Conservation (phyloP, 257 asterid genomes). For the Petrea volubilis region DNA sequence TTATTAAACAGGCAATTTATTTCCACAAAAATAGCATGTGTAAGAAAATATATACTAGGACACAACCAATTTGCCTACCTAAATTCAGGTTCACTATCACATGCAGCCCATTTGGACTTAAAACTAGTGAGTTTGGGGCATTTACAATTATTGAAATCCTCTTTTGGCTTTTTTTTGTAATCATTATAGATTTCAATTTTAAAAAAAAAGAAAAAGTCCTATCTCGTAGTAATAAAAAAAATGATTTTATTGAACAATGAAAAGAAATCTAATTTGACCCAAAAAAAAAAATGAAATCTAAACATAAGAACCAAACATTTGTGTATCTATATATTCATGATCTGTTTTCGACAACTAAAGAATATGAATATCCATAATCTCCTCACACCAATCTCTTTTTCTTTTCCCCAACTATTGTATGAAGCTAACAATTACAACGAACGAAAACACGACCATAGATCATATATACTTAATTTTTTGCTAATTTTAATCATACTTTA, state of each 20-base stretch:
- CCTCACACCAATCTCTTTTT: background rate
- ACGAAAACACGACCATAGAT: background rate
- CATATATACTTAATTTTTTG: background rate
- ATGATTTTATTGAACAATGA: background rate
- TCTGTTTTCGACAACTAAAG: background rate
- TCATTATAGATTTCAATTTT: too few species aligned
- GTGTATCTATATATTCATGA: background rate
- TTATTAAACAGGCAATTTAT: too few species aligned
- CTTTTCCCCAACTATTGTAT: background rate
- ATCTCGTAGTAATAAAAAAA: too few species aligned
- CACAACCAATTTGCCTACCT: background rate
- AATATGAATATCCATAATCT: background rate
- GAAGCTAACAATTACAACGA: background rate
- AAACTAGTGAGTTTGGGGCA: background rate
- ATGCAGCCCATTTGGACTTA: constrained; percentile 3
- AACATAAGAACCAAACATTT: background rate
- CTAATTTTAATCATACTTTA: background rate
- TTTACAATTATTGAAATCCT: constrained; percentile 3
- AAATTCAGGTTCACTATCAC: background rate
- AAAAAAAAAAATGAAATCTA: background rate
- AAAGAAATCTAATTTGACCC: background rate
- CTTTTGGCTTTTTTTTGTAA: background rate
- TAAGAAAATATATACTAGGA: background rate
- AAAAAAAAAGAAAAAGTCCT: too few species aligned
- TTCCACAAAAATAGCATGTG: background rate